phyloP scores from a whole-genome alignment of 2,329 filamentous ascomycete species.

The Fusarium protoensiforme region DNA sequence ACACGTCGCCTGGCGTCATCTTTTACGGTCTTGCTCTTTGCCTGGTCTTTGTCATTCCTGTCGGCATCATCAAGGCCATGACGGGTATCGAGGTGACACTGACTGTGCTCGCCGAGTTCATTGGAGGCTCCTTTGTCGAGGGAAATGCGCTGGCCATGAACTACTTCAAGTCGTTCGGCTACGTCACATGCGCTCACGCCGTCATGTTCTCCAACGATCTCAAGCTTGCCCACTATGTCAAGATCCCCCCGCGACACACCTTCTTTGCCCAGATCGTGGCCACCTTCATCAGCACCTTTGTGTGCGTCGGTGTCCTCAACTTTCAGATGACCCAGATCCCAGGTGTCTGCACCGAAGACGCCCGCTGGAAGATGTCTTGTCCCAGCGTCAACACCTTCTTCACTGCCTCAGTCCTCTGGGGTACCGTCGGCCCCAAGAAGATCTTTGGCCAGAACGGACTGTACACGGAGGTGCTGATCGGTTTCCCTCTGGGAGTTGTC shows the following conservation, averaged over 20 bases:
- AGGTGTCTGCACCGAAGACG: conserved; percentile 60
- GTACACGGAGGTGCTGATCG: conserved; percentile 50
- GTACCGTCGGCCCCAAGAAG: conserved; percentile 52
- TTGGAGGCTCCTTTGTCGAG: conserved; percentile 54
- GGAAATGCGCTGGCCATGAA: conserved; percentile 59
- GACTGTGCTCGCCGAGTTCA: conserved; percentile 60
- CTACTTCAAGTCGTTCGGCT: conserved; percentile 58
- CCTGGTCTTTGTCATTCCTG: conserved; percentile 56
- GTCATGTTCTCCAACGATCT: conserved; percentile 50
- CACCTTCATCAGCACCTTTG: conserved; percentile 48
- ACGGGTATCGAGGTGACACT: conserved; percentile 55
- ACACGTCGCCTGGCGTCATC: conserved; percentile 55
- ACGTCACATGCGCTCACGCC: conserved; percentile 49
- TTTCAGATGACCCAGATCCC: conserved; percentile 57
- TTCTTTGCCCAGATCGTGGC: conserved; percentile 51
- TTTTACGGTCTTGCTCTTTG: conserved; percentile 55
- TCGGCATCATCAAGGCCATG: conserved; percentile 57
- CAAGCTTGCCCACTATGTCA: conserved; percentile 58
- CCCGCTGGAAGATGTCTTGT: conserved; percentile 53
- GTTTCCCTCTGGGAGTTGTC: conserved; percentile 53
- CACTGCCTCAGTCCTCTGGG: conserved; percentile 55
- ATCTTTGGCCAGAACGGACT: conserved; percentile 50
- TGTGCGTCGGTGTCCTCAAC: conserved; percentile 49
- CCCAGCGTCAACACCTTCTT: conserved; percentile 53
- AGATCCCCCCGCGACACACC: conserved; percentile 52